Evolutionary conservation across 768 basidiomycete species (phyloP), one percentile per base, ranked within the genome.

Genomic region (Daedaleopsis sinensis): DNA sequence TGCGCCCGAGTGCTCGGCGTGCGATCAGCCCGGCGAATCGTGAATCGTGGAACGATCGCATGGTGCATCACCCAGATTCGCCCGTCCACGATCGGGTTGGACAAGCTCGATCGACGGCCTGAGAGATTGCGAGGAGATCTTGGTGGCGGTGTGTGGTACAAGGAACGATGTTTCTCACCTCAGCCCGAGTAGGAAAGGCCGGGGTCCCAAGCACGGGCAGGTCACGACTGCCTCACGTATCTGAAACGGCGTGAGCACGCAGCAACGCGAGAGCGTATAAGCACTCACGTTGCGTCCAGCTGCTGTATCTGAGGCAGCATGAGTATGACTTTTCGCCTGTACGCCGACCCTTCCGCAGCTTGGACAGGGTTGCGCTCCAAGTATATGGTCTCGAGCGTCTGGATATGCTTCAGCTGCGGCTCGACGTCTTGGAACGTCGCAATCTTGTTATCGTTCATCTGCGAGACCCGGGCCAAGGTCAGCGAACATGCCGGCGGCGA

Each of bases 361-460:
- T 99, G 95, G 65, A 94, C 91, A 3, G 97, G 97, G 70, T 99
- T 99, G 5, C 86, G 89, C 76, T 99, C 97, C 24, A 99, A 84
- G 72, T 99, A 99, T 8, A 99, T 80, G 1, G 97, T 99, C 71
- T 89, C 82, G 13, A 99, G 80, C 1, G 85, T 80, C 8, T 75
- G 52, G 35, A 93, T 78, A 13, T 81, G 77, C 59, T 77, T 76
- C 1, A 96, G 82, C 71, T 96, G 82, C 0, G 80, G 72, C 39
- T 91, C 89, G 7, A 98, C 77, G 3, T 84, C 79, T 9, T 76
- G 79, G 9, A 98, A 76, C 61, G 88, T 84, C 4, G 86, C 78
- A 46, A 99, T 90, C 68, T 88, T 79, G 76, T 99, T 99, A 64
- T 92, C 83, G 72, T 89, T 97, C 65, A 95, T 84, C 96, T 98